phyloP scores from a whole-genome alignment of 1,139 yeast genomes.

The Suhomyces guaymorum region DNA sequence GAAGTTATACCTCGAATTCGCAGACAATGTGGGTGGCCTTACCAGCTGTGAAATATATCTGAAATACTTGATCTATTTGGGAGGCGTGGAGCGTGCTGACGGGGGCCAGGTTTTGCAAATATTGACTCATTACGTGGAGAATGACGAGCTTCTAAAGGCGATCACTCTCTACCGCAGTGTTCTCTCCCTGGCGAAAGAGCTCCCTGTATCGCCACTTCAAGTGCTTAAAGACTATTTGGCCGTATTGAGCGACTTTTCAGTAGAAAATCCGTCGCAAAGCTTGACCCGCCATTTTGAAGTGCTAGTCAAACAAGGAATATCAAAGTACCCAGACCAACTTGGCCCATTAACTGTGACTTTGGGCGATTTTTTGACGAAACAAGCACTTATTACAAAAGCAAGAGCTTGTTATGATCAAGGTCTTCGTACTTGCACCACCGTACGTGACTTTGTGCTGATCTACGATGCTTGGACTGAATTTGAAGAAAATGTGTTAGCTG shows the following conservation, averaged over 20 bases:
- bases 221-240: slow-evolving; percentile 12
- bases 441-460: slow-evolving; percentile 62
- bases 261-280: not conserved
- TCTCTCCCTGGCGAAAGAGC: slow-evolving; percentile 1
- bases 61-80: slow-evolving; percentile 40
- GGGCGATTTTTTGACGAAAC: slow-evolving; percentile 46
- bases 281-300: slow-evolving; percentile 28
- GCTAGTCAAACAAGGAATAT: slow-evolving; percentile 39
- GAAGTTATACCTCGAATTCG: slow-evolving; percentile 58
- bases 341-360: slow-evolving; percentile 52
- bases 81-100: slow-evolving; percentile 4
- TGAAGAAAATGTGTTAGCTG: slow-evolving; percentile 60
- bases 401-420: slow-evolving; percentile 53
- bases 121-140: slow-evolving; percentile 26
- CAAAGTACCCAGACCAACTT: slow-evolving; percentile 61
- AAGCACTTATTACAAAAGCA: slow-evolving; percentile 40
- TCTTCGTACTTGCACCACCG: slow-evolving; percentile 45
- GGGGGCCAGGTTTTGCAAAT: slow-evolving; percentile 17
- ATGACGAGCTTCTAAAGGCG: slow-evolving; percentile 21
- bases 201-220: slow-evolving; percentile 11
- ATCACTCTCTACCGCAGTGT: slow-evolving; percentile 1
- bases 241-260: slow-evolving; percentile 2
- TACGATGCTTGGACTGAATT: slow-evolving; percentile 66
- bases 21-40: slow-evolving; percentile 44
- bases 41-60: slow-evolving; percentile 45